phyloP scores from a whole-genome alignment of 176 grass and related monocot species.

The Lolium perenne region DNA sequence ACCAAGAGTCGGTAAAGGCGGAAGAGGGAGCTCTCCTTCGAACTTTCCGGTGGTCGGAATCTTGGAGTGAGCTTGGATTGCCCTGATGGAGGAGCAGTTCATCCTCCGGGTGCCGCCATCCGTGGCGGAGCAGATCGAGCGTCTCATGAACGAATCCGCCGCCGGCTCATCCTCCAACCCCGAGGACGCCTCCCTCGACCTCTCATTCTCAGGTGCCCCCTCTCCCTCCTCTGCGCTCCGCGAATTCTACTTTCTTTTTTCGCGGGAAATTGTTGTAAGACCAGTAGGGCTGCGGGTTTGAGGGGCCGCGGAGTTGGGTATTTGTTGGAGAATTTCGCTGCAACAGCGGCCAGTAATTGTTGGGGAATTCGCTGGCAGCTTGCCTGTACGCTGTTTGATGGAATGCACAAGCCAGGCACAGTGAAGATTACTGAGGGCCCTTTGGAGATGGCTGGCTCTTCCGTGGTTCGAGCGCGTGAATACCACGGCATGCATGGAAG shows the following conservation, averaged over 20 bases:
- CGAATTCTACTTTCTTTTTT: neutral
- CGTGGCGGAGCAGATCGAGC: constrained; percentile 77
- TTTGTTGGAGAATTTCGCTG: neutral
- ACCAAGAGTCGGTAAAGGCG: neutral
- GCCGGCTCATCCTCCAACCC: constrained; percentile 55
- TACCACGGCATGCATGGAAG: no score
- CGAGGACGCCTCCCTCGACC: constrained; percentile 73
- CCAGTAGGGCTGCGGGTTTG: neutral
- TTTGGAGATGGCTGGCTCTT: neutral
- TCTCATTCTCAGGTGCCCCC: constrained; percentile 78
- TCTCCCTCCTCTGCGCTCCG: neutral
- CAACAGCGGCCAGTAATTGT: neutral
- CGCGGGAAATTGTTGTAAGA: neutral
- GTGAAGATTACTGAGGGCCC: neutral
- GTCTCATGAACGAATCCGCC: constrained; percentile 72
- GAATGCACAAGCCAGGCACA: neutral
- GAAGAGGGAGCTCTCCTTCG: neutral
- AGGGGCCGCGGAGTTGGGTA: neutral
- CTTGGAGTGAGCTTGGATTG: neutral
- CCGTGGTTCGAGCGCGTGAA: neutral
- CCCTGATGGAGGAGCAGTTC: constrained; percentile 90
- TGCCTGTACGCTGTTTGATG: constrained; percentile 3
- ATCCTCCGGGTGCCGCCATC: constrained; percentile 85
- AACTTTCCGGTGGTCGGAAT: neutral
- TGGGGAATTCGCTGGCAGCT: neutral